A percentile compares a stretch with the other conserved stretches of the same genome.
These are phyloP conservation scores for Saraca asoca DNA, from an alignment of 331 rosid species.

Conservation along the genomic window DNA sequence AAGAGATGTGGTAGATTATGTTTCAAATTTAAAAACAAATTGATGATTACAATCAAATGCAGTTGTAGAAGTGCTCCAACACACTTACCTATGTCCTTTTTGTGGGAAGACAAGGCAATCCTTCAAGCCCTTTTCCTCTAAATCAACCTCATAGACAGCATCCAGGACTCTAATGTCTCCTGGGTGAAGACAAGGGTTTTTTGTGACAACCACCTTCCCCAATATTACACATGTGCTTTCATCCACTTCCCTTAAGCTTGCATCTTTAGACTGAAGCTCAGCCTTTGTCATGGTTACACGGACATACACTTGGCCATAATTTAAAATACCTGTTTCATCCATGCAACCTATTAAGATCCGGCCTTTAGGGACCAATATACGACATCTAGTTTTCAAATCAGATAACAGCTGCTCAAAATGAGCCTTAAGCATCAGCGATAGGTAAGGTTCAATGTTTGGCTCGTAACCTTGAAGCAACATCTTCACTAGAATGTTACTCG, in stretches of 20 bases:
- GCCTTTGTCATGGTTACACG: constrained; percentile 60
- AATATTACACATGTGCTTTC: constrained; percentile 57
- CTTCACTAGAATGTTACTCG: constrained; percentile 65
- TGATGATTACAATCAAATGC: constrained; percentile 14
- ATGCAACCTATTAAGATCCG: constrained; percentile 79
- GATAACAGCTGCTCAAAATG: constrained; percentile 62
- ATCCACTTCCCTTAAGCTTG: constrained; percentile 58
- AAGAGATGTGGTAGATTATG: too few relatives aligned
- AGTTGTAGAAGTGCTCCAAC: constrained; percentile 6
- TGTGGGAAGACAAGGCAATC: constrained; percentile 92
- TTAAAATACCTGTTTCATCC: constrained; percentile 82
- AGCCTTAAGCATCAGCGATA: constrained; percentile 88
- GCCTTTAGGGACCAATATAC: constrained; percentile 80
- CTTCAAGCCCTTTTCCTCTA: constrained; percentile 68
- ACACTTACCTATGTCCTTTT: constrained; percentile 72
- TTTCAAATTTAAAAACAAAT: constrained; percentile 3
- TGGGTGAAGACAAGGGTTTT: constrained; percentile 96
- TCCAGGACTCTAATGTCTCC: constrained; percentile 93
- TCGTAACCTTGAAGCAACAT: constrained; percentile 77
- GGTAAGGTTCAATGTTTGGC: constrained; percentile 84
- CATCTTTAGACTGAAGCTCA: constrained; percentile 55
- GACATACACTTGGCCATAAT: constrained; percentile 81
- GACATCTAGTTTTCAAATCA: constrained; percentile 82
- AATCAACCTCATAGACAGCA: constrained; percentile 64
- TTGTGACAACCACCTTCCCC: constrained; percentile 85